A percentile compares a stretch with the other conserved stretches of the same genome.
Conservation (phyloP, 331 rosid species). For the Rosa hybrid region DNA sequence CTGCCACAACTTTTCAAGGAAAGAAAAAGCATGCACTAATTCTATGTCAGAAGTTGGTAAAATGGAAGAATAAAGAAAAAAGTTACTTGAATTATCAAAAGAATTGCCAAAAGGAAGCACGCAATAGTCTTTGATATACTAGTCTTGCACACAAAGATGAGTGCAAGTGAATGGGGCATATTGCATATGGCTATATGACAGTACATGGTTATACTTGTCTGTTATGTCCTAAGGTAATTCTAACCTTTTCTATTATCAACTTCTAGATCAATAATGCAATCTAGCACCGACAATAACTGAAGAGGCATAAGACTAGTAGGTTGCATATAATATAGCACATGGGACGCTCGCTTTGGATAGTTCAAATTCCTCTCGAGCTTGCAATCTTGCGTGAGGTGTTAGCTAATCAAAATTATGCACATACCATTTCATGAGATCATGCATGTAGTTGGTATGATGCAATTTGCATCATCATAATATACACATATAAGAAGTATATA, state of each 20-base stretch:
- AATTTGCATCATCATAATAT: neutral
- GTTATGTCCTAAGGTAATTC: neutral
- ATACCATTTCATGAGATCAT: neutral
- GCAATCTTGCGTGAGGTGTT: neutral
- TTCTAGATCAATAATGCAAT: neutral
- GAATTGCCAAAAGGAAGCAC: neutral
- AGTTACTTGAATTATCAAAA: neutral
- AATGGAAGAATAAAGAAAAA: slow-evolving; percentile 10
- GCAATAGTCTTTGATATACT: neutral
- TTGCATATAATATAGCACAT: neutral
- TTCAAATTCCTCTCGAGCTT: neutral
- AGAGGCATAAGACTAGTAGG: neutral
- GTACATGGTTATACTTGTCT: neutral
- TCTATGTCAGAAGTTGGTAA: neutral
- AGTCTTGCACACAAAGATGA: neutral
- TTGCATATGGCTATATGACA: neutral
- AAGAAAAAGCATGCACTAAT: slow-evolving; percentile 1
- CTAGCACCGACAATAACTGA: slow-evolving; percentile 5
- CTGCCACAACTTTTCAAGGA: neutral
- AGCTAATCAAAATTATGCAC: neutral
- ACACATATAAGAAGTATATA: too few species aligned
- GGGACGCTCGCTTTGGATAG: neutral
- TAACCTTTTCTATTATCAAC: neutral
- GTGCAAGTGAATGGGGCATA: neutral
- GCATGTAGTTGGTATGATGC: neutral